These are phyloP conservation scores for Coemansia sp. DNA, from an alignment of 192 early-diverging fungal genomes.

Conservation along the genomic window DNA sequence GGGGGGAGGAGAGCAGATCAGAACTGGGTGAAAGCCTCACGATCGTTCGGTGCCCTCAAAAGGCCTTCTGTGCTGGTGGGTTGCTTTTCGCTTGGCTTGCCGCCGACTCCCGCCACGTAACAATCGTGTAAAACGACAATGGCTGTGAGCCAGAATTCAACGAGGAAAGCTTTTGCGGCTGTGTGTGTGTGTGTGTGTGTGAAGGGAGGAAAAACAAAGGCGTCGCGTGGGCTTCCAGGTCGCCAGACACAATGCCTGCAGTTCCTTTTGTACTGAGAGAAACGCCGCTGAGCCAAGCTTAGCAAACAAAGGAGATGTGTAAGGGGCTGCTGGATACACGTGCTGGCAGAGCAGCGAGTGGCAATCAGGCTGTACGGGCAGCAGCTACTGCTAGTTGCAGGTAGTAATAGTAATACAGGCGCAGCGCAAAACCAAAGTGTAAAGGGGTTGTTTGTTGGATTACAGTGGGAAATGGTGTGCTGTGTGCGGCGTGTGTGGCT, in stretches of 20 bases:
- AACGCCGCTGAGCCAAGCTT: background rate
- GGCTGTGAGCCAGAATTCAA: too few relatives aligned
- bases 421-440: background rate
- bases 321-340: conserved; percentile 1
- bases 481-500: too few relatives aligned
- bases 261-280: background rate
- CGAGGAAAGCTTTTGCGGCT: too few relatives aligned
- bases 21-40: background rate
- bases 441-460: too few relatives aligned
- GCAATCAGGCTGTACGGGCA: conserved; percentile 1
- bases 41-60: too few relatives aligned
- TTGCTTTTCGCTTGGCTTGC: too few relatives aligned
- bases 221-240: conserved; percentile 9
- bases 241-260: conserved; percentile 6
- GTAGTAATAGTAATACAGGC: conserved; percentile 4
- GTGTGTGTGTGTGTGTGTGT: too few relatives aligned
- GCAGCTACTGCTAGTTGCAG: conserved; percentile 2
- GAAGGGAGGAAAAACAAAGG: background rate
- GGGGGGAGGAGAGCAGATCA: background rate
- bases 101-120: too few relatives aligned
- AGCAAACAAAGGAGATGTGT: background rate
- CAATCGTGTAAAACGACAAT: too few relatives aligned
- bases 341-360: background rate
- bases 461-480: too few relatives aligned
- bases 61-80: too few relatives aligned